phyloP scores from a whole-genome alignment of 441 rosid species.

The Syzygium malaccense region DNA sequence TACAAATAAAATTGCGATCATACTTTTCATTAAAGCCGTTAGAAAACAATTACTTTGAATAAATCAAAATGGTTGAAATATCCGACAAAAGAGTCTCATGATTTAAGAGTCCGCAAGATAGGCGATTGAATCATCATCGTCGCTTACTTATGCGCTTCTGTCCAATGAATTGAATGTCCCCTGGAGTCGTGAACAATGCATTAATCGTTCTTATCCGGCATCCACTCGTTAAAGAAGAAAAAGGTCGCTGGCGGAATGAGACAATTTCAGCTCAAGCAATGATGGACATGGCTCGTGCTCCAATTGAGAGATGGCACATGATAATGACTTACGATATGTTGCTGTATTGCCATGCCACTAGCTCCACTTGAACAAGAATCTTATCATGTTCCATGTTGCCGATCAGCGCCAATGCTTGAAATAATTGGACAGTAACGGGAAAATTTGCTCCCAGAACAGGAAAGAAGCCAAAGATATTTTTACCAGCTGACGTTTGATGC shows the following conservation, averaged over 20 bases:
- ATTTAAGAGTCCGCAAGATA: not conserved
- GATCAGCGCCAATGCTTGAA: not conserved
- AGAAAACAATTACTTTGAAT: not conserved
- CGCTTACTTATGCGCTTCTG: not conserved
- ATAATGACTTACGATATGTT: not conserved
- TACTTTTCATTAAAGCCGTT: not conserved
- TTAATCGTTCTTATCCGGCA: not conserved
- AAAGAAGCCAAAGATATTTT: not conserved
- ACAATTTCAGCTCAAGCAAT: not conserved
- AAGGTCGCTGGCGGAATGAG: not conserved
- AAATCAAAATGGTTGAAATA: not conserved
- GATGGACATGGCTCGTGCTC: not conserved
- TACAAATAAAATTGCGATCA: not conserved
- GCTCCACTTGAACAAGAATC: not conserved
- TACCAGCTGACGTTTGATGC: not conserved
- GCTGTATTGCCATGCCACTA: not conserved
- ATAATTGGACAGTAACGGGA: not conserved
- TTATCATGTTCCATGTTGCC: not conserved
- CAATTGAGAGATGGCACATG: not conserved
- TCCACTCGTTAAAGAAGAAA: not conserved
- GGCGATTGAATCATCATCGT: not conserved
- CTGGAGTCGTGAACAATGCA: not conserved
- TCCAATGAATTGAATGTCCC: not conserved
- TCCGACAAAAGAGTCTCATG: not conserved
- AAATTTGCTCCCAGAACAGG: not conserved